Base-by-base conservation (phyloP, 1,139 yeast species). In the Candida sp. region DNA sequence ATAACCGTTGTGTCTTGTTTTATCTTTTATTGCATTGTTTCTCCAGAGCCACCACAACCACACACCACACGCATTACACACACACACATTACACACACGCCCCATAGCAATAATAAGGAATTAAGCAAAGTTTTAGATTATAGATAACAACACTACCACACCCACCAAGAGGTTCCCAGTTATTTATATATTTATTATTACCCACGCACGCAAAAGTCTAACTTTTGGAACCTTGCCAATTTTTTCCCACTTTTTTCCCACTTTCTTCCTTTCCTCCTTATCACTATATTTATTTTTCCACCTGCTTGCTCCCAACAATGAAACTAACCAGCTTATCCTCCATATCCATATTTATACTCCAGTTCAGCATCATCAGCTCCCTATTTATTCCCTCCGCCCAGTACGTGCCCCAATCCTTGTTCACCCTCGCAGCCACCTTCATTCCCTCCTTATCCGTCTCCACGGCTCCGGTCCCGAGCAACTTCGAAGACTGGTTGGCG, bases 401-500 rank as follows among this genome's bases (percentile, higher is more conserved):
- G 27, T 25, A 22, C 8, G 12, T n/a, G 11, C 25, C 38, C 6
- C 45, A 32, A 42, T 22, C 27, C 11, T 23, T 42, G 25, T 32
- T 42, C 25, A 8, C 38, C 27, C 8, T 11, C 26, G n/a, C 11
- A 6, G 3, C 30, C 3, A 22, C 38, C 38, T n/a, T 31, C 38
- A 32, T 17, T 17, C 17, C 17, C 17, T 17, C 17, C 17, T 17
- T 17, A 17, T 17, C 17, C 17, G 2, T 17, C 17, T 17, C 17
- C 17, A 17, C 17, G 17, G 17, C 2, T 17, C 17, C 17, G 28
- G 5, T 42, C 27, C 25, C 7, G 7, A 17, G 17, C 41, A 8
- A 4, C 37, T 33, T 85, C 58, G 80, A 81, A 39, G 54, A 62
- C 7, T 90, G 96, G 96, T 56, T 87, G 3, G 58, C 56, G 1